Evolutionary conservation across 805 yeast genomes (phyloP), one percentile per base, ranked within the genome.

Genomic region (Wickerhamiella occidentalis): DNA sequence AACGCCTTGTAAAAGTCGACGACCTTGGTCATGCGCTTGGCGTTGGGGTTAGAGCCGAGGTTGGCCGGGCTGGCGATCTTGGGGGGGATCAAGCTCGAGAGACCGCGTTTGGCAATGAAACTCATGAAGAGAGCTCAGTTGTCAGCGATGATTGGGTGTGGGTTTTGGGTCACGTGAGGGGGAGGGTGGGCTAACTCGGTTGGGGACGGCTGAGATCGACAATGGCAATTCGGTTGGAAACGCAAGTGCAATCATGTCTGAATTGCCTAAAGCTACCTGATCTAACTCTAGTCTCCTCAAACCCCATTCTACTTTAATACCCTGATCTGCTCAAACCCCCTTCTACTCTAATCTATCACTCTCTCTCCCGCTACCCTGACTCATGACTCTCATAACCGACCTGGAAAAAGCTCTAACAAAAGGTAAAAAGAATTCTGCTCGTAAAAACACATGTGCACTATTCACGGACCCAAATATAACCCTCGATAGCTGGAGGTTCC

Each of bases 11-110:
- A 90, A 79, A 92, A 88, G 56, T 85, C 76, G 62, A 90, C 96
- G 62, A 90, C 95, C 68, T 85, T 84, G 58, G 85, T 82, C 82
- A 92, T 85, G 74, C 95, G 85, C 78, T 86, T 85, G 61, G 97
- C 97, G 62, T 90, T 83, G 64, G 96, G 96, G 73, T 87, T 86
- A 54, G 94, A 77, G 53, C 95, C 95, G 59, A 92, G 75, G 82
- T 86, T 88, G 71, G 81, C 77, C 43, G 95, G 92, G 55, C 96
- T 87, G 51, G 96, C 96, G 65, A 90, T 81, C 90, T 90, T 90
- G 68, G 98, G 98, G 61, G 98, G 98, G 66, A 90, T 88, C 74
- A 90, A 77, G 64, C 96, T 83, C 58, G 97, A 87, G 69, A 90
- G 77, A 62, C 82, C 82, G 74, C 98, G 88, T 81, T 85, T 88